These are phyloP conservation scores for Calonectria hawksworthii DNA, from an alignment of 2,329 filamentous ascomycete genomes.

Conservation along the genomic window DNA sequence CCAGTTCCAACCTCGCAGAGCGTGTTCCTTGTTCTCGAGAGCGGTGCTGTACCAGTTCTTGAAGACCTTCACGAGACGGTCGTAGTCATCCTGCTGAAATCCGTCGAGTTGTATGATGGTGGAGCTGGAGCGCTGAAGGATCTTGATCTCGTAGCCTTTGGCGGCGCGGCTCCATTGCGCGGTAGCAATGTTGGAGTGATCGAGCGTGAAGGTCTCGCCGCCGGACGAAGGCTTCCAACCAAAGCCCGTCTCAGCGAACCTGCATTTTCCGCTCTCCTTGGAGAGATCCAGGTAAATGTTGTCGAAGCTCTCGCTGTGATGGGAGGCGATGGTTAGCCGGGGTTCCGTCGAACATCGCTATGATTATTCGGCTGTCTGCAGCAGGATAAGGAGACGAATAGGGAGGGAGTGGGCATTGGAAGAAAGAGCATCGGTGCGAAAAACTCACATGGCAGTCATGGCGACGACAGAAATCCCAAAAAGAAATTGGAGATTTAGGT, in stretches of 20 bases:
- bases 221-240: slow-evolving; percentile 94
- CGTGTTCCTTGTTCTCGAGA: slow-evolving; percentile 93
- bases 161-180: slow-evolving; percentile 97
- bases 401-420: background rate
- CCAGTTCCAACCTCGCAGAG: slow-evolving; percentile 98
- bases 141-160: slow-evolving; percentile 94
- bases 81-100: slow-evolving; percentile 94
- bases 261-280: slow-evolving; percentile 91
- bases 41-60: slow-evolving; percentile 98
- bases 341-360: slow-evolving; percentile 21
- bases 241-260: slow-evolving; percentile 93
- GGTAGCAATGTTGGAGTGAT: slow-evolving; percentile 84
- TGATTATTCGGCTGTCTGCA: background rate
- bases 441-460: slow-evolving; percentile 57
- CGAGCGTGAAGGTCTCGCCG: slow-evolving; percentile 94
- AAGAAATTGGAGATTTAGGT: background rate
- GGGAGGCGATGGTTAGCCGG: slow-evolving; percentile 28
- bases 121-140: slow-evolving; percentile 81
- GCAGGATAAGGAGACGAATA: background rate
- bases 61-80: slow-evolving; percentile 91
- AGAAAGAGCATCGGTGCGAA: background rate
- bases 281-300: slow-evolving; percentile 97
- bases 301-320: slow-evolving; percentile 87
- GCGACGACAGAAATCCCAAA: slow-evolving; percentile 23
- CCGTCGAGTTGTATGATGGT: slow-evolving; percentile 95